Percentiles rank a stretch among this genome's conserved stretches.
These are phyloP conservation scores for Sporobolus alterniflorus DNA, from an alignment of 202 grass and related monocot genomes.

Conservation along the genomic window DNA sequence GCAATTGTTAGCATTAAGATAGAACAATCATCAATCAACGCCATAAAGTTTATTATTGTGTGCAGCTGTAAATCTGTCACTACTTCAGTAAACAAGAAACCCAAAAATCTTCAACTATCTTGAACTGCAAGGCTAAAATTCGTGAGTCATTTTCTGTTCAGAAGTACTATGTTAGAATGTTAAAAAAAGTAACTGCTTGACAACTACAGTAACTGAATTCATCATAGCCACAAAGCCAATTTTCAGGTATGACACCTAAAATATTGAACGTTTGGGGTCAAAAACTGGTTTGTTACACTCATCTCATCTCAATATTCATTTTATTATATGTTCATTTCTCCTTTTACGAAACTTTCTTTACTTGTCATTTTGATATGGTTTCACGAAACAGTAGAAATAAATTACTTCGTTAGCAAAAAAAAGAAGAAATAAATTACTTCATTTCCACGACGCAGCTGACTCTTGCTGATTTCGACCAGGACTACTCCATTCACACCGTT, in stretches of 20 bases:
- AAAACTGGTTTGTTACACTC: background rate
- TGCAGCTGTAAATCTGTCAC: background rate
- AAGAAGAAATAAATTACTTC: background rate
- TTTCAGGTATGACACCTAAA: background rate
- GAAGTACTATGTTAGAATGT: background rate
- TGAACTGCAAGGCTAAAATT: background rate
- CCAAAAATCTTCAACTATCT: background rate
- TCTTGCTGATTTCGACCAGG: background rate
- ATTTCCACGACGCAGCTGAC: background rate
- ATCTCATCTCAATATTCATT: background rate
- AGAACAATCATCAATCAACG: constrained; percentile 6
- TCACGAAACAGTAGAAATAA: background rate
- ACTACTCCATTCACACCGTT: background rate
- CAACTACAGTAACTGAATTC: background rate
- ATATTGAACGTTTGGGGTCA: background rate
- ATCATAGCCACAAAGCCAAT: background rate
- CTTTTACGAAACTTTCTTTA: background rate
- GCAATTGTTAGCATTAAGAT: constrained; percentile 15
- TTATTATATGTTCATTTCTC: background rate
- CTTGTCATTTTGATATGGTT: background rate
- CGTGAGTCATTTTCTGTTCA: background rate
- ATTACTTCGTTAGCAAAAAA: background rate
- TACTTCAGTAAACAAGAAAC: background rate
- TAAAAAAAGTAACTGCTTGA: constrained; percentile 1
- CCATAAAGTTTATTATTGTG: constrained; percentile 8